A percentile compares a stretch with the other conserved stretches of the same genome.
Conservation (phyloP, 2,329 filamentous ascomycete genomes). For the Rhexocercosporidium sp. region DNA sequence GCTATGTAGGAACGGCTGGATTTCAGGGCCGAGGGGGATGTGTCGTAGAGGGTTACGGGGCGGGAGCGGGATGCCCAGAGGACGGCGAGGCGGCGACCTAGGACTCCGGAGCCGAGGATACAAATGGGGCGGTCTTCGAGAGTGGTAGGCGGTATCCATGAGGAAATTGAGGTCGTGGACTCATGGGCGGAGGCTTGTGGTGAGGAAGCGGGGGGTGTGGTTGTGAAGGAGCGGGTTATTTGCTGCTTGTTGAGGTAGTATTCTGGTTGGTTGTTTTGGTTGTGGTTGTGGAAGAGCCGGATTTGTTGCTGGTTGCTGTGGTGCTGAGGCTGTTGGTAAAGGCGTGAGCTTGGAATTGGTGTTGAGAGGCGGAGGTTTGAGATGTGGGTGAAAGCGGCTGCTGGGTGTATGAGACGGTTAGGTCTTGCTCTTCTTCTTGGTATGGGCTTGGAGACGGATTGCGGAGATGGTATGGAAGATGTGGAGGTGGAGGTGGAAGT, state of each 20-base stretch:
- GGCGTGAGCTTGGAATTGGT: slow-evolving; percentile 4
- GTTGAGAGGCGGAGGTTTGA: no score
- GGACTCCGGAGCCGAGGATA: slow-evolving; percentile 49
- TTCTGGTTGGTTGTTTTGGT: not conserved
- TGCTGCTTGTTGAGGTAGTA: slow-evolving; percentile 11
- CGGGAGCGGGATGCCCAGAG: slow-evolving; percentile 50
- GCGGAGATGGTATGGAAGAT: not conserved
- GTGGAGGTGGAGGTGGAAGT: not conserved
- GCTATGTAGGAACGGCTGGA: slow-evolving; percentile 48
- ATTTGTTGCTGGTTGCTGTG: slow-evolving; percentile 8
- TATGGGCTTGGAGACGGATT: not conserved
- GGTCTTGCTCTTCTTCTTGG: slow-evolving; percentile 7
- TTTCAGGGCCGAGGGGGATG: slow-evolving; percentile 44
- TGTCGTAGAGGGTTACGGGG: slow-evolving; percentile 50
- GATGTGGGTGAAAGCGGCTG: slow-evolving; percentile 6
- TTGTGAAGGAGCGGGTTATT: not conserved
- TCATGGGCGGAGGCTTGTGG: slow-evolving; percentile 5
- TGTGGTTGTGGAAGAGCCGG: not conserved
- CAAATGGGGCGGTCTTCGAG: slow-evolving; percentile 40
- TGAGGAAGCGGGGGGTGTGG: not conserved
- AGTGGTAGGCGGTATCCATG: slow-evolving; percentile 20
- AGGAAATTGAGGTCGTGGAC: slow-evolving; percentile 4
- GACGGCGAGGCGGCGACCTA: slow-evolving; percentile 49
- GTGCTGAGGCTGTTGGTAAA: slow-evolving; percentile 6
- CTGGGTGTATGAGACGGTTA: not conserved